Evolutionary conservation across 2,329 filamentous ascomycete species (phyloP), one percentile per base, ranked within the genome.

Genomic region (Cytospora leucostoma): DNA sequence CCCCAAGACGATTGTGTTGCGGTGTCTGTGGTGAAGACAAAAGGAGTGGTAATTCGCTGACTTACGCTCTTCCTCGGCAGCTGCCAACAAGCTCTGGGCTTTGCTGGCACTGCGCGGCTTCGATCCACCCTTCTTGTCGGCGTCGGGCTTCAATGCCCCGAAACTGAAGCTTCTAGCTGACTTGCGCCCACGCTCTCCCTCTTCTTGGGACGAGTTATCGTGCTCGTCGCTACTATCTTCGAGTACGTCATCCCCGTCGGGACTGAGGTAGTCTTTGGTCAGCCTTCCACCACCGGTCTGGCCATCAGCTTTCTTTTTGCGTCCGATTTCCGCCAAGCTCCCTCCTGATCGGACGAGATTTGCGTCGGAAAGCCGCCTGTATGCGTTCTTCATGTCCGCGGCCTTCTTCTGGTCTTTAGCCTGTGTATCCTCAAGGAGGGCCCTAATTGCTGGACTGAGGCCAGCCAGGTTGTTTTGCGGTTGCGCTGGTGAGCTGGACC

Each of bases 11-110:
- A 51, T 35, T 56, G 59, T n/a, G 21, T 52, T 51, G 50, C 37
- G 33, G 38, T 56, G 40, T 33, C 50, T 12, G 3, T 62, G 27
- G 21, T 13, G 44, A 8, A 27, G 7, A 33, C 13, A n/a, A 51
- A 40, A 62, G 44, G 51, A 56, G 27, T 44, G 27, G 27, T 33
- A 35, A 33, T 35, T 34, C 6, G 10, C 19, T 34, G 49, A 82
- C 89, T 72, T 81, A 91, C 92, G 84, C 73, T 94, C 91, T 80
- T 92, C 88, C 72, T 94, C 89, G 0, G 88, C 88, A 7, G 89
- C 90, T 47, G 88, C 90, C 59, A 93, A 77, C 62, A 93, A 74
- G 70, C 88, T 92, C 71, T 81, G 78, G 0, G 82, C 79, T 69
- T 79, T 80, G 64, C 77, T 76, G 5, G 67, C 70, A 40, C 74